Evolutionary conservation across 148 eudicot species (phyloP), one percentile per base, ranked within the genome.

Genomic region (Nyssa sinensis): DNA sequence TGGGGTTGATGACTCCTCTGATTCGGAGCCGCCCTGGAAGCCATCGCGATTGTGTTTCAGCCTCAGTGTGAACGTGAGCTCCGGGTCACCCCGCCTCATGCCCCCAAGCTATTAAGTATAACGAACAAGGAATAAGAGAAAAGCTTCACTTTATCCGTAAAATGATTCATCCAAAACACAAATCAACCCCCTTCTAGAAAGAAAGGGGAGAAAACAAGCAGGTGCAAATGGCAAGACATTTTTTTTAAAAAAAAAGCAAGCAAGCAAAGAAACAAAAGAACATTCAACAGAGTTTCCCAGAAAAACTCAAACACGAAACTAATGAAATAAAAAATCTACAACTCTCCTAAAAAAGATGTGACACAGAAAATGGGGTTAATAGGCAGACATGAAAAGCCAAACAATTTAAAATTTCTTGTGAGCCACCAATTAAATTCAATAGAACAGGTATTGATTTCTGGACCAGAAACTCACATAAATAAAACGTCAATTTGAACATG

Each of bases 71-170:
- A 85, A 82, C 34, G 83, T 81, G 39, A 85, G 77, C 65, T 85
- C 85, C 6, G 53, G 44, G n/a, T 85, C 88, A 28, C 85, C 85
- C 7, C 77, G 66, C 78, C 47, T 74, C 66, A 85, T 82, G 21
- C 79, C 85, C 28, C 77, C 81, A 60, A 85, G 79, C 88, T 85
- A 69, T n/a, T n/a, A n/a, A n/a, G n/a, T n/a, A n/a, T 47, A 66
- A n/a, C 19, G 29, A 64, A 9, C 24, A 39, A 17, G 41, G 11
- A 4, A 17, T 2, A 27, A 67, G 27, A 28, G 7, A 65, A 35
- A 23, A 1, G 2, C 47, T 3, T 27, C 3, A 7, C 25, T 13
- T 44, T 9, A n/a, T 16, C 59, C 7, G 55, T 53, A 16, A 47
- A 30, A 3, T 28, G 32, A 60, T 27, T 39, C n/a, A n/a, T n/a